Base-by-base conservation (phyloP, 257 asterid species). In the Jaltomata sinuosa region DNA sequence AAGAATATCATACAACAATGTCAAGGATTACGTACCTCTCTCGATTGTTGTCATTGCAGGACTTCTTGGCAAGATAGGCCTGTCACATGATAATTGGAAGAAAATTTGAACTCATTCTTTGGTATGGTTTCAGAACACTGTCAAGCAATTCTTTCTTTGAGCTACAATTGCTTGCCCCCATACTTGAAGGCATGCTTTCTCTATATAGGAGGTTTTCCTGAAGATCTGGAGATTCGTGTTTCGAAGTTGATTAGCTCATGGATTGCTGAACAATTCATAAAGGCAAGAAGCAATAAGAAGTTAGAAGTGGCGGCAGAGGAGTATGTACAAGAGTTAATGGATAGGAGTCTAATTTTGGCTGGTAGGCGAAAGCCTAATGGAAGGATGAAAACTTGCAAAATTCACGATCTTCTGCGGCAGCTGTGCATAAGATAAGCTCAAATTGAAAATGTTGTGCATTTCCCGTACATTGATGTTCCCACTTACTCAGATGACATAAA, bases 251-350 rank as follows among this genome's bases (percentile, higher is more conserved):
- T 22, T 4, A 10, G n/a, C 10, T 19, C 25, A 3, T 84, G 85
- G 87, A 71, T 85, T 27, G 81, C 55, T 15, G 87, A 68, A 19
- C 82, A 82, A 10, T 85, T 85, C 42, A 21, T 85, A 10, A 31
- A 34, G 25, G 21, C 32, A 16, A 21, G 52, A 11, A 62, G 16
- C 8, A 4, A 4, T 0, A 38, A 38, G 6, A 38, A 8, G 42
- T 4, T 38, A 38, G 42, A 6, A 38, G 42, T 38, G 42, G 42
- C 6, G 4, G 81, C 81, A 21, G 45, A n/a, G 81, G 36, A 9
- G 53, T 42, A 54, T 10, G n/a, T n/a, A n/a, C n/a, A n/a, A n/a
- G n/a, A n/a, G 27, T 79, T 49, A 36, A 15, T 38, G 4, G 42
- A 38, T 15, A 49, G 87, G n/a, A 84, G 86, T 16, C 64, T 84